Evolutionary conservation across 23 red algal genomes (phyloP).

Genomic region (Chondrus crispus): DNA sequence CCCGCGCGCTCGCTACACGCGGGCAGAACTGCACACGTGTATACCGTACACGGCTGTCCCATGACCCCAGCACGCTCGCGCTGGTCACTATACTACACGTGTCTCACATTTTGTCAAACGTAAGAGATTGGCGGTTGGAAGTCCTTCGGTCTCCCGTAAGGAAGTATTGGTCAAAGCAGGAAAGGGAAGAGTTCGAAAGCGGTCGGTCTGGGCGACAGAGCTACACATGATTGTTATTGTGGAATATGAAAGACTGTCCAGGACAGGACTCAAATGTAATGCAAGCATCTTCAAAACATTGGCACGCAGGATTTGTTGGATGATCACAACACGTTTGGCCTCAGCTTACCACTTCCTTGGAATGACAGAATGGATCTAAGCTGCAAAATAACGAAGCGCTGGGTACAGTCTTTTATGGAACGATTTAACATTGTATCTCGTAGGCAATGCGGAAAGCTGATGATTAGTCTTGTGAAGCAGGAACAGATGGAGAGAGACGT

Average conservation of each 20-base stretch:
- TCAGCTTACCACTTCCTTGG: neutral
- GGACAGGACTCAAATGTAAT: conserved; percentile 5
- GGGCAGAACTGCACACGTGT: too few relatives aligned
- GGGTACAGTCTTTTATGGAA: neutral
- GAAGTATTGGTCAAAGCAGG: too few relatives aligned
- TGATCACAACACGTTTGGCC: neutral
- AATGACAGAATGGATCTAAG: neutral
- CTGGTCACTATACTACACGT: too few relatives aligned
- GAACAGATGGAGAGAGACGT: conserved; percentile 25
- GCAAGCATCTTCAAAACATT: neutral
- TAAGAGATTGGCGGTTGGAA: too few relatives aligned
- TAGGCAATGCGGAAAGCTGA: conserved; percentile 5
- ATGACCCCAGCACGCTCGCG: too few relatives aligned
- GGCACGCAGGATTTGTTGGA: too few relatives aligned
- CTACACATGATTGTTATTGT: neutral
- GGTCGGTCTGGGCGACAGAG: neutral
- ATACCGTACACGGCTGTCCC: too few relatives aligned
- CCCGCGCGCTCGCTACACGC: too few relatives aligned
- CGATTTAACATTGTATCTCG: neutral
- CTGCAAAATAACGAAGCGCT: neutral
- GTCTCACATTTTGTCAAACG: too few relatives aligned
- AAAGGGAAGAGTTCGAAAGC: too few relatives aligned
- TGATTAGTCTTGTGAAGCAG: neutral
- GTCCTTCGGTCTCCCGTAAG: too few relatives aligned
- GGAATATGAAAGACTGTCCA: neutral